Evolutionary conservation across 257 asterid genomes (phyloP).

Genomic region (Solanum virginianum): DNA sequence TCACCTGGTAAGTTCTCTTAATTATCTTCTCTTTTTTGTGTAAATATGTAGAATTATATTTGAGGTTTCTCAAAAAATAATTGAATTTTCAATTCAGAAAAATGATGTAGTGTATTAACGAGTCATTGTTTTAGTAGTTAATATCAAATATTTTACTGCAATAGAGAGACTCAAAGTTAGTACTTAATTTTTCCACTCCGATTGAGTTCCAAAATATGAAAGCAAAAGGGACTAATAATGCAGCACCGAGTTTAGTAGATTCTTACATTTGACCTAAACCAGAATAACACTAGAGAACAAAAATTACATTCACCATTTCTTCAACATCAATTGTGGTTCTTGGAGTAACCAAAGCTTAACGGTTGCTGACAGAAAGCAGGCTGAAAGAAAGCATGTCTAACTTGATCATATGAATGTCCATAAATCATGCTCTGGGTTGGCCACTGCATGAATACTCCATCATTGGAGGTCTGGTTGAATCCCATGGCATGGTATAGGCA

Average conservation of each 20-base stretch:
- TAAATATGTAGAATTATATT: no score
- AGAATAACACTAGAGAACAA: constrained; percentile 8
- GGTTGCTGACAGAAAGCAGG: constrained; percentile 88
- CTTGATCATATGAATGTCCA: constrained; percentile 80
- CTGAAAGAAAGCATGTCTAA: constrained; percentile 62
- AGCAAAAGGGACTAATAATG: constrained; percentile 13
- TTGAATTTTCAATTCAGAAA: no score
- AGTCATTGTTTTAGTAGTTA: no score
- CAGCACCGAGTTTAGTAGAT: constrained; percentile 12
- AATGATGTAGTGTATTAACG: no score
- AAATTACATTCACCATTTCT: background rate
- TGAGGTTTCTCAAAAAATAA: no score
- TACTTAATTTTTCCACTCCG: background rate
- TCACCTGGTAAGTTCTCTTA: no score
- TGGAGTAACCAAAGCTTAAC: constrained; percentile 70
- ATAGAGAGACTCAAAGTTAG: no score
- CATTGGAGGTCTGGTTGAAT: constrained; percentile 45
- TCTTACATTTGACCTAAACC: constrained; percentile 17
- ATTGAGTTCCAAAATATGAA: background rate
- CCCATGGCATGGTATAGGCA: constrained; percentile 65
- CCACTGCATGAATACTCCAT: constrained; percentile 69
- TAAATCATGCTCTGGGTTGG: constrained; percentile 81
- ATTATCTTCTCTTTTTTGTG: no score
- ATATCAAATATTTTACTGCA: no score
- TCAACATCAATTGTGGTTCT: constrained; percentile 20